Conservation (phyloP, 2,329 filamentous ascomycete genomes). For the Fusarium tuaranense region DNA sequence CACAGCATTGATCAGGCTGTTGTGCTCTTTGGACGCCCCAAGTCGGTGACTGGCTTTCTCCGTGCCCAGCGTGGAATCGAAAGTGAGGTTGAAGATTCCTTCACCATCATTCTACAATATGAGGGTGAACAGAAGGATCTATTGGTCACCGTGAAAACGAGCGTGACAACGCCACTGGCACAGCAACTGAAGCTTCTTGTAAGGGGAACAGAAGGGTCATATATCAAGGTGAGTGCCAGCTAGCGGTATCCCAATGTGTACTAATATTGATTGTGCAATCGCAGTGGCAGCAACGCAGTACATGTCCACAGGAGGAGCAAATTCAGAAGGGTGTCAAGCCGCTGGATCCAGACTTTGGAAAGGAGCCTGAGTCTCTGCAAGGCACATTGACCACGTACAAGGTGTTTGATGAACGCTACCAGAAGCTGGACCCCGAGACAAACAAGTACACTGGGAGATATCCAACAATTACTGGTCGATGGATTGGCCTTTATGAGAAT, state of each 20-base stretch:
- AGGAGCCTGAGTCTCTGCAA: constrained; percentile 32
- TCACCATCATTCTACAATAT: constrained; percentile 72
- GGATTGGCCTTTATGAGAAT: constrained; percentile 55
- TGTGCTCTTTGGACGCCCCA: constrained; percentile 19
- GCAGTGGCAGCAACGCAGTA: constrained; percentile 61
- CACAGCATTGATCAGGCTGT: constrained; percentile 41
- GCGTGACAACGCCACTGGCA: constrained; percentile 26
- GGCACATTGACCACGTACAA: constrained; percentile 51
- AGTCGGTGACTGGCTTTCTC: constrained; percentile 40
- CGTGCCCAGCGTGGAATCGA: constrained; percentile 33
- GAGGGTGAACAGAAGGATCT: constrained; percentile 48
- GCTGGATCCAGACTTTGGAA: constrained; percentile 29
- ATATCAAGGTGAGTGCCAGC: constrained; percentile 18
- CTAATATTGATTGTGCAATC: constrained; percentile 46
- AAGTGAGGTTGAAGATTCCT: constrained; percentile 56
- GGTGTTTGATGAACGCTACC: constrained; percentile 48
- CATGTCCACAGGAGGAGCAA: constrained; percentile 48
- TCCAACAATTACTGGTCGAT: constrained; percentile 54
- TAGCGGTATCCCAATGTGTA: accelerated
- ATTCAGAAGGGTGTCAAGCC: constrained; percentile 27
- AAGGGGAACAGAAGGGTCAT: constrained; percentile 38
- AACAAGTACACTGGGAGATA: constrained; percentile 52
- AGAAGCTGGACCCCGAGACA: constrained; percentile 46
- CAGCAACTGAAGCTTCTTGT: constrained; percentile 35
- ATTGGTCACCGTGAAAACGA: constrained; percentile 37